Conservation (phyloP, 805 yeast species). For the Barnettozyma californica region DNA sequence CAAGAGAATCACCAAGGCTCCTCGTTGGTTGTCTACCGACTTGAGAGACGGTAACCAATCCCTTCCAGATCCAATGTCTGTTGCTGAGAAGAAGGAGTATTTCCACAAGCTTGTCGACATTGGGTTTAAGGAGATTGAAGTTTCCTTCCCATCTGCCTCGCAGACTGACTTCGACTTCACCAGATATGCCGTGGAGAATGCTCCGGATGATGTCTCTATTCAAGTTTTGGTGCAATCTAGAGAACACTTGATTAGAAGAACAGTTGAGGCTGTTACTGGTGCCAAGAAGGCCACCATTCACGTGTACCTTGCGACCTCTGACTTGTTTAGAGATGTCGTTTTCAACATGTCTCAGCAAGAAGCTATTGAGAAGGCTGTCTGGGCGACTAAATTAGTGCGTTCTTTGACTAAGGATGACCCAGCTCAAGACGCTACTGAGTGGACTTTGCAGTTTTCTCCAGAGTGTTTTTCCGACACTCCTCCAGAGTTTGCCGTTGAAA, state of each 20-base stretch:
- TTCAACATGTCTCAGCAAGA: constrained; percentile 67
- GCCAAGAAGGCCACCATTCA: constrained; percentile 71
- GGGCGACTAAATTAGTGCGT: constrained; percentile 62
- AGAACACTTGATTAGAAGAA: constrained; percentile 66
- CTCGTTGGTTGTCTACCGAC: constrained; percentile 78
- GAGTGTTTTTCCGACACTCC: constrained; percentile 76
- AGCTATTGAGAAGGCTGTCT: constrained; percentile 63
- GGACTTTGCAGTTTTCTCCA: constrained; percentile 75
- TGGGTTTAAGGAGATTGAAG: constrained; percentile 80
- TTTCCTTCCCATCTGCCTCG: constrained; percentile 75
- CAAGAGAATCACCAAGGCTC: constrained; percentile 60
- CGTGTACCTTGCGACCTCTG: constrained; percentile 72
- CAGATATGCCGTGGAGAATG: constrained; percentile 70
- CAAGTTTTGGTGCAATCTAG: constrained; percentile 77
- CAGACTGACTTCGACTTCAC: constrained; percentile 82
- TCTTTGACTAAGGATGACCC: constrained; percentile 75
- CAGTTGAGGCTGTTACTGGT: constrained; percentile 67
- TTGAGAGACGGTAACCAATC: constrained; percentile 80
- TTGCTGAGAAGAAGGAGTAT: constrained; percentile 67
- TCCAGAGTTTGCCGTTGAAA: constrained; percentile 64
- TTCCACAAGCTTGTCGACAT: constrained; percentile 66
- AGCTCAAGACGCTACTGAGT: constrained; percentile 50
- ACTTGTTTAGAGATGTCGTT: constrained; percentile 68
- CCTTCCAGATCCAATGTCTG: constrained; percentile 77
- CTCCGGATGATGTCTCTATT: constrained; percentile 69